Percentiles rank a stretch among this genome's conserved stretches.
Evolutionary conservation across 1,139 yeast species (phyloP).

Genomic region (Pichia sorboxylosa): DNA sequence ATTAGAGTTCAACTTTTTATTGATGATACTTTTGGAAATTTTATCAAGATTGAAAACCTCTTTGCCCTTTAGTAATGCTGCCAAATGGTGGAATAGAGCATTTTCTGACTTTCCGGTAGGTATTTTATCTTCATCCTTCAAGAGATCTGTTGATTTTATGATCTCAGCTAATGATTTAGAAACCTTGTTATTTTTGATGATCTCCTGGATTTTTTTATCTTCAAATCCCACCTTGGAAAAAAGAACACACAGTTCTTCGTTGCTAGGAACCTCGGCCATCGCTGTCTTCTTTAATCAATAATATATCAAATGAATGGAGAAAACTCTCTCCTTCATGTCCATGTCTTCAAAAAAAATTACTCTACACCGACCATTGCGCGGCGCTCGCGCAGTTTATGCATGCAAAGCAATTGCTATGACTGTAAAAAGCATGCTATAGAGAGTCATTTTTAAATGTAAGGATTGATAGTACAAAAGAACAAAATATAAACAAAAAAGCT

Average conservation of each 20-base stretch:
- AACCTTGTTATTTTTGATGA: slow-evolving; percentile 75
- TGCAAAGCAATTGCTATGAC: too few relatives aligned
- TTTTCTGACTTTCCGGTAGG: slow-evolving; percentile 38
- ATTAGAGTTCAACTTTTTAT: slow-evolving; percentile 51
- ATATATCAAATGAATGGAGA: too few relatives aligned
- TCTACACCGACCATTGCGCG: too few relatives aligned
- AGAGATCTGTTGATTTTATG: slow-evolving; percentile 31
- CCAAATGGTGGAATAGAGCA: slow-evolving; percentile 64
- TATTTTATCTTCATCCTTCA: slow-evolving; percentile 10
- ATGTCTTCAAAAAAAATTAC: too few relatives aligned
- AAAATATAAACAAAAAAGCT: too few relatives aligned
- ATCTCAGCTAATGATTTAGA: slow-evolving; percentile 55
- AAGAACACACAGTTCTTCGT: slow-evolving; percentile 24
- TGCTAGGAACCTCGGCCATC: too few relatives aligned
- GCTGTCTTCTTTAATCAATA: too few relatives aligned
- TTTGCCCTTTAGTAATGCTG: slow-evolving; percentile 49
- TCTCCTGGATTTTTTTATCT: slow-evolving; percentile 62
- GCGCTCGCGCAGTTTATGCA: too few relatives aligned
- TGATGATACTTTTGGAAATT: slow-evolving; percentile 50
- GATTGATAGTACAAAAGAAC: too few relatives aligned
- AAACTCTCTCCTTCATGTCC: too few relatives aligned
- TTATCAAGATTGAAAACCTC: slow-evolving; percentile 32
- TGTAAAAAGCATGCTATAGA: too few relatives aligned
- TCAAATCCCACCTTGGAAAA: slow-evolving; percentile 58
- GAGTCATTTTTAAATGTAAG: too few relatives aligned